Evolutionary conservation across 106 monocot species (phyloP).

Genomic region (Gastrodia elata): DNA sequence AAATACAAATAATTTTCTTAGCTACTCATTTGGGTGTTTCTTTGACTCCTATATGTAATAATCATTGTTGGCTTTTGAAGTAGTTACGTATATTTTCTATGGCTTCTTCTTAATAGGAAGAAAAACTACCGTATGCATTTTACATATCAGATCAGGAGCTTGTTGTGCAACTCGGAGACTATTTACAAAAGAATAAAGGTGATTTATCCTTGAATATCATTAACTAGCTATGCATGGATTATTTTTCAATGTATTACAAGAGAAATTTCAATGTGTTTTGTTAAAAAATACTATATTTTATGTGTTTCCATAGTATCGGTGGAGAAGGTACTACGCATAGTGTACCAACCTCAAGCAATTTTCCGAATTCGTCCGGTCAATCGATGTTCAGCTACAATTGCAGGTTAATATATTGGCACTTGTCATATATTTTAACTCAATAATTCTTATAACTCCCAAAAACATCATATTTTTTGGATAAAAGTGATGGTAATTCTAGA

Average conservation of each 20-base stretch:
- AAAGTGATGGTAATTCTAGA: no score
- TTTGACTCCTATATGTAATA: background rate
- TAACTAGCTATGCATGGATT: background rate
- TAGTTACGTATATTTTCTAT: background rate
- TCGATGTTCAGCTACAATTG: conserved; percentile 93
- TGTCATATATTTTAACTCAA: background rate
- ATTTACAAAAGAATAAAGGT: conserved; percentile 76
- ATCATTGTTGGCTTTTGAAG: background rate
- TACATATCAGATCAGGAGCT: conserved; percentile 88
- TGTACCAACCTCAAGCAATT: conserved; percentile 91
- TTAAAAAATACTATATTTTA: background rate
- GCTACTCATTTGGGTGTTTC: background rate
- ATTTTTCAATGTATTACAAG: background rate
- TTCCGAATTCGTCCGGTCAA: conserved; percentile 86
- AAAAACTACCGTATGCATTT: conserved; percentile 86
- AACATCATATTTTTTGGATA: background rate
- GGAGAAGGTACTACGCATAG: conserved; percentile 71
- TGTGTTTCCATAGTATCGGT: conserved; percentile 57
- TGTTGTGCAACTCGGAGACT: conserved; percentile 48
- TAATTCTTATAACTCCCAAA: background rate
- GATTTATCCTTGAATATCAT: background rate
- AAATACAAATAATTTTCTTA: background rate
- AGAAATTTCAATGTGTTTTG: background rate
- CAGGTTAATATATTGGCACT: conserved; percentile 35
- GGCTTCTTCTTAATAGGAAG: conserved; percentile 40